Percentiles rank a stretch among this genome's conserved stretches.
Evolutionary conservation across 345 rosid genomes (phyloP).

Genomic region (Populus davidiana): DNA sequence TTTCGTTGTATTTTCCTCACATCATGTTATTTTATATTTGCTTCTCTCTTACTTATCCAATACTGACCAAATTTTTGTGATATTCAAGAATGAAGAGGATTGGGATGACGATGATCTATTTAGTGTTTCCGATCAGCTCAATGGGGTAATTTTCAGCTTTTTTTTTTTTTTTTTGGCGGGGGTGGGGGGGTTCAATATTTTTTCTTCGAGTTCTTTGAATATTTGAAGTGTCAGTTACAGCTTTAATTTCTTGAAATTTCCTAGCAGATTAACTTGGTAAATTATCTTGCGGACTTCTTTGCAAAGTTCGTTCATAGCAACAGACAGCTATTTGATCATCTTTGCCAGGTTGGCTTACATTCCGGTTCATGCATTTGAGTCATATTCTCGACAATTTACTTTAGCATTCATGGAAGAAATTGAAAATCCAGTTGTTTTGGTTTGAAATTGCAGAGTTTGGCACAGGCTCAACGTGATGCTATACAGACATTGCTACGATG

Average conservation of each 20-base stretch:
- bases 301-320: conserved; percentile 50
- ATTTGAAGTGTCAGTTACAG: neutral
- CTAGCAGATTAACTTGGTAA: conserved; percentile 70
- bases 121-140: conserved; percentile 57
- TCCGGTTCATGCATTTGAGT: conserved; percentile 10
- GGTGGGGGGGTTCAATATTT: neutral
- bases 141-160: conserved; percentile 49
- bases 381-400: neutral
- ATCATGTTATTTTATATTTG: neutral
- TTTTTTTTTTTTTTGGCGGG: neutral
- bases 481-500: conserved; percentile 39
- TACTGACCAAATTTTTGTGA: conserved; percentile 1
- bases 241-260: conserved; percentile 11
- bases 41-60: neutral
- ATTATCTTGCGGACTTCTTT: conserved; percentile 61
- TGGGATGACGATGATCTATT: conserved; percentile 53
- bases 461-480: conserved; percentile 46
- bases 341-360: conserved; percentile 56
- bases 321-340: conserved; percentile 48
- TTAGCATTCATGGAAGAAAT: neutral
- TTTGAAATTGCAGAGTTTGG: conserved; percentile 48
- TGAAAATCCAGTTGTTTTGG: neutral
- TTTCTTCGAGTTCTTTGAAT: neutral
- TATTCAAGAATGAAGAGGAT: conserved; percentile 55
- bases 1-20: neutral